Evolutionary conservation across 2,329 filamentous ascomycete genomes (phyloP).

Genomic region (Pseudogymnoascus sp.): DNA sequence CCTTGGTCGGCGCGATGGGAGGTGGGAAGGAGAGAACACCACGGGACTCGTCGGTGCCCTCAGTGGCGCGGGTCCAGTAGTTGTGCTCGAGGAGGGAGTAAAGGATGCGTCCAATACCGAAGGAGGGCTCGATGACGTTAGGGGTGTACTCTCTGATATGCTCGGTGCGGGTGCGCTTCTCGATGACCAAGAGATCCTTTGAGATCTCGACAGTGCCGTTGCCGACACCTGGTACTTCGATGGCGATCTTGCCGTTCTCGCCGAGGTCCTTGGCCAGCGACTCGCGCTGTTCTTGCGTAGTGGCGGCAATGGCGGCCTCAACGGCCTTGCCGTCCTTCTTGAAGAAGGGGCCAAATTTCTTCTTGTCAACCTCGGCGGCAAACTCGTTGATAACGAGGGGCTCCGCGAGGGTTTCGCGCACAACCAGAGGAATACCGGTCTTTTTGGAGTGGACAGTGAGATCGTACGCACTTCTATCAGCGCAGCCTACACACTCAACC

Average conservation of each 20-base stretch:
- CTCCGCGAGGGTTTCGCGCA: constrained; percentile 71
- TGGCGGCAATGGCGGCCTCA: constrained; percentile 66
- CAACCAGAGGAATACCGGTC: constrained; percentile 78
- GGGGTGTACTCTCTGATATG: constrained; percentile 86
- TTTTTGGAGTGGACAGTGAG: constrained; percentile 86
- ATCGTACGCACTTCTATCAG: constrained; percentile 92
- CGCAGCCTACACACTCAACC: constrained; percentile 97
- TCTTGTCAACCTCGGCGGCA: constrained; percentile 82
- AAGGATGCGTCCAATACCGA: constrained; percentile 90
- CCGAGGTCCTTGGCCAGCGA: constrained; percentile 67
- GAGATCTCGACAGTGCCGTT: constrained; percentile 71
- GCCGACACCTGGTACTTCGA: constrained; percentile 61
- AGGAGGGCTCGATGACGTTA: constrained; percentile 95
- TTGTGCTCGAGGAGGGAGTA: constrained; percentile 90
- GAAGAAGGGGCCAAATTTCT: constrained; percentile 90
- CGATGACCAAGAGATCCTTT: constrained; percentile 73
- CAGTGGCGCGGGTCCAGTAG: constrained; percentile 75
- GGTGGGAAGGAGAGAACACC: constrained; percentile 72
- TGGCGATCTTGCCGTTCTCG: constrained; percentile 63
- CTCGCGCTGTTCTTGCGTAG: constrained; percentile 75
- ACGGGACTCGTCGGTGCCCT: constrained; percentile 72
- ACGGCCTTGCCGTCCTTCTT: constrained; percentile 89
- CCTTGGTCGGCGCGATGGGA: constrained; percentile 85
- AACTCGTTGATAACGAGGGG: constrained; percentile 79
- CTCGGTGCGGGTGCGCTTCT: constrained; percentile 74